Percentiles rank a stretch among this genome's conserved stretches.
Conservation (phyloP, 202 grass and related monocot genomes). For the Musa balbisiana region DNA sequence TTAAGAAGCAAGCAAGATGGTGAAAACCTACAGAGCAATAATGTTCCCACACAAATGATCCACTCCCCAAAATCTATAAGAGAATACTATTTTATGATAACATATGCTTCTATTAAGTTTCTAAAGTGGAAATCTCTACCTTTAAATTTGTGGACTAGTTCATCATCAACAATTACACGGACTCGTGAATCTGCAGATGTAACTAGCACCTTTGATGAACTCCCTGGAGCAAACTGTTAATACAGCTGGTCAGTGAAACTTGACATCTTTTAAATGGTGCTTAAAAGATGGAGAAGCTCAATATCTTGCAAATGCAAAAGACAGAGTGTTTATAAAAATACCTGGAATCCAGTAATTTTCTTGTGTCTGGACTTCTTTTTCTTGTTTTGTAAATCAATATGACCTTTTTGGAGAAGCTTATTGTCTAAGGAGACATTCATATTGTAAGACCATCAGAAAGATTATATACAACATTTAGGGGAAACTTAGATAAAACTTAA, state of each 20-base stretch:
- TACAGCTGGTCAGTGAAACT: background rate
- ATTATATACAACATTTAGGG: background rate
- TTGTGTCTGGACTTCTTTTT: constrained; percentile 89
- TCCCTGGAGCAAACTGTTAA: constrained; percentile 77
- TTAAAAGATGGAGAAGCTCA: background rate
- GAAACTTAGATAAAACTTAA: background rate
- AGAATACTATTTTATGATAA: background rate
- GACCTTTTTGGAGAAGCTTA: constrained; percentile 74
- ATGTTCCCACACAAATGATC: no score
- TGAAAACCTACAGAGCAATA: background rate
- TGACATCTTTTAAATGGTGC: background rate
- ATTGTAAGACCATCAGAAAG: constrained; percentile 19
- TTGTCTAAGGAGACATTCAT: constrained; percentile 47
- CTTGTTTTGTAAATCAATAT: constrained; percentile 86
- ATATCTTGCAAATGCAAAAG: constrained; percentile 11
- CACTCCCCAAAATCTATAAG: no score
- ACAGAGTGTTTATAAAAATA: constrained; percentile 11
- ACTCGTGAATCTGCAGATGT: constrained; percentile 93
- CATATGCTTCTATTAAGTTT: background rate
- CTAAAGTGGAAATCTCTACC: constrained; percentile 35
- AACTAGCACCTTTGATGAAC: constrained; percentile 75
- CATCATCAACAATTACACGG: constrained; percentile 56
- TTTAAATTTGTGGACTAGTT: constrained; percentile 90
- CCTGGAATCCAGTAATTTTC: constrained; percentile 99
- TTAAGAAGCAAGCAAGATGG: no score